A percentile compares a stretch with the other conserved stretches of the same genome.
phyloP scores from a whole-genome alignment of 2,329 filamentous ascomycete genomes.

The Coleophoma cylindrospora region DNA sequence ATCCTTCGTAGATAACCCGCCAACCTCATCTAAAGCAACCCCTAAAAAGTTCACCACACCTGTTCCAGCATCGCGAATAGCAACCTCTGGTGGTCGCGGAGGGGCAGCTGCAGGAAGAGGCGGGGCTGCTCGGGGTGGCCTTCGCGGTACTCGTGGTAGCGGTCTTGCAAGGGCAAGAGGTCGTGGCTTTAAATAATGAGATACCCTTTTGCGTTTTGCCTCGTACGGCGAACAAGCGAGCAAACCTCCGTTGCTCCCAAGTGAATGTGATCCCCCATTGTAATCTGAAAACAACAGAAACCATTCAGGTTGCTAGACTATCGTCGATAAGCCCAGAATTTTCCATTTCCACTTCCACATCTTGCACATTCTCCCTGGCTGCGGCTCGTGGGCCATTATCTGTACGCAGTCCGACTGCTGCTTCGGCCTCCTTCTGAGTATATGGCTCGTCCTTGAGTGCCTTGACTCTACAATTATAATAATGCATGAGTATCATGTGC shows the following conservation, averaged over 20 bases:
- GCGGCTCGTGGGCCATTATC: slow-evolving; percentile 54
- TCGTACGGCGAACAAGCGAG: background rate
- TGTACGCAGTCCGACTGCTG: slow-evolving; percentile 65
- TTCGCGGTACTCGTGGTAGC: slow-evolving; percentile 25
- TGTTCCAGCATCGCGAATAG: slow-evolving; percentile 22
- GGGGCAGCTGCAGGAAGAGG: slow-evolving; percentile 21
- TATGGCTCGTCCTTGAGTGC: slow-evolving; percentile 80
- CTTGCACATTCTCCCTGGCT: slow-evolving; percentile 24
- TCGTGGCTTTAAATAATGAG: slow-evolving; percentile 14
- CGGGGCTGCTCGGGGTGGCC: slow-evolving; percentile 22
- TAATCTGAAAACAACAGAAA: background rate
- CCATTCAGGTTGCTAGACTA: slow-evolving; percentile 12
- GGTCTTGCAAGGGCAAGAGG: slow-evolving; percentile 27
- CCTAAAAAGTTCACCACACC: slow-evolving; percentile 34
- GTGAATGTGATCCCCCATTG: no score
- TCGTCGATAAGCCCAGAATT: slow-evolving; percentile 18
- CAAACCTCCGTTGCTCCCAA: no score
- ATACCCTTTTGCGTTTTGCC: background rate
- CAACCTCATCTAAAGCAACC: slow-evolving; percentile 45
- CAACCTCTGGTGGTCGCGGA: slow-evolving; percentile 17
- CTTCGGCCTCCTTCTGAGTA: slow-evolving; percentile 80
- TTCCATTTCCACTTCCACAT: slow-evolving; percentile 38
- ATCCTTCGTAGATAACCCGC: slow-evolving; percentile 82
- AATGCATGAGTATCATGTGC: no score
- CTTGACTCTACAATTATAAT: slow-evolving; percentile 56